Evolutionary conservation across 257 asterid species (phyloP), one percentile per base, ranked within the genome.

Genomic region (Perilla frutescens): DNA sequence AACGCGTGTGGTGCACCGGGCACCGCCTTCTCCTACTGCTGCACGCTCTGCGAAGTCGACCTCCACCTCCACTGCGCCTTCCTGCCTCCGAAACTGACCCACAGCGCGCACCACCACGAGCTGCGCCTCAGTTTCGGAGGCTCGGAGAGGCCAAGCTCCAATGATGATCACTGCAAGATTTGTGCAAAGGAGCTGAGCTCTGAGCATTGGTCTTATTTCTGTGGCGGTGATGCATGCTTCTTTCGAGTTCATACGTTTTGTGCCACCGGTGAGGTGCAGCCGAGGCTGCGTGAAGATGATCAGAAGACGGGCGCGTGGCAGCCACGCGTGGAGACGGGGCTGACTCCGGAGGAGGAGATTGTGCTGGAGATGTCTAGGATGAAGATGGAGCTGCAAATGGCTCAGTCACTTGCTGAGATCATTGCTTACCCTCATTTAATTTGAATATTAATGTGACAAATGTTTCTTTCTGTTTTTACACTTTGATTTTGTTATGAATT

Each of bases 11-110:
- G 91, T 2, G 76, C 72, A 5, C 81, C 84, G 0, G 96, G 96
- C 5, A 76, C 10, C 68, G 3, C 88, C 0, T 85, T 89, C 50
- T 84, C 93, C 47, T 89, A 87, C 41, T 64, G 81, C 65, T 89
- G 96, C 20, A 76, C 93, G 0, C 65, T 85, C 1, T 89, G 96
- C 62, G 96, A 87, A 32, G 74, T 89, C 8, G 96, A 89, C 59
- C 89, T 89, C n/a, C 96, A 89, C 51, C 45, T 85, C 32, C 77
- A 78, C 2, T 89, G 93, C 48, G 86, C 96, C 0, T 85, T 76
- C 20, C 50, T 89, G 65, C 92, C 92, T 0, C 85, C 36, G 0
- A 67, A 70, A 47, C 81, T 85, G 36, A 74, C 5, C 77, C 83
- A 82, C 78, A 68, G 74, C 4, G 29, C 53, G 43, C 96, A 89